phyloP scores from a whole-genome alignment of 371 early-diverging fungal species.

The Mucor velutinosus region DNA sequence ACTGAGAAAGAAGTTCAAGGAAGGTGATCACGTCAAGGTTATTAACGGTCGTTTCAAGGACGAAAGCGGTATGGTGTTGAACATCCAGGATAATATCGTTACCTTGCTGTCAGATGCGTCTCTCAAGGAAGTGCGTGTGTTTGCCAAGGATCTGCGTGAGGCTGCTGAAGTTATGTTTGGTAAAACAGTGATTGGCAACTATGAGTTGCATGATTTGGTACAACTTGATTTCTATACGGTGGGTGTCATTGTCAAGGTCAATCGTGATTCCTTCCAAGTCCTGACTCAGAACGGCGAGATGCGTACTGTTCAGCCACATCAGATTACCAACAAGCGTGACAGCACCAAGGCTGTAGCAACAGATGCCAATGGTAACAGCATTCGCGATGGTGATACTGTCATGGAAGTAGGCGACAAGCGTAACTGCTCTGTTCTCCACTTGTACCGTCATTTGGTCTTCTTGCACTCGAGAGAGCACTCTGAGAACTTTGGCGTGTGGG shows the following conservation, averaged over 20 bases:
- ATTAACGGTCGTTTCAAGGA: conserved; percentile 85
- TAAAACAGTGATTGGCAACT: conserved; percentile 58
- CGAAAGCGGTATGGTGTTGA: conserved; percentile 89
- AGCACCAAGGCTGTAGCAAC: conserved; percentile 73
- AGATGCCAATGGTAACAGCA: conserved; percentile 75
- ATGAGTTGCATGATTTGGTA: conserved; percentile 88
- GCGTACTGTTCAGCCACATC: conserved; percentile 69
- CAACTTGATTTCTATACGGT: conserved; percentile 73
- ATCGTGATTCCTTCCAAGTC: conserved; percentile 74
- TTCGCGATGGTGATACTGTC: conserved; percentile 83
- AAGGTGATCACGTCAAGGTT: conserved; percentile 96
- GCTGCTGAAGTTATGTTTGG: conserved; percentile 59
- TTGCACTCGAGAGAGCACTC: conserved; percentile 66
- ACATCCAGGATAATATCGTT: conserved; percentile 75
- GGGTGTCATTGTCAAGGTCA: conserved; percentile 87
- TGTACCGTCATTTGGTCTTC: conserved; percentile 69
- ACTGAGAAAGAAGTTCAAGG: conserved; percentile 83
- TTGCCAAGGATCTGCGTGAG: conserved; percentile 86
- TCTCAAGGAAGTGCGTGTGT: conserved; percentile 76
- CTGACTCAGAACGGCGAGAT: conserved; percentile 81
- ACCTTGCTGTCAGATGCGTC: conserved; percentile 83
- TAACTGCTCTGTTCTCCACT: conserved; percentile 70
- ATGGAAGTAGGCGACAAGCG: conserved; percentile 69
- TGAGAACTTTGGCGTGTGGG: conserved; percentile 72
- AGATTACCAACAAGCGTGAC: conserved; percentile 72